Evolutionary conservation across 1,284 basidiomycete genomes (phyloP).

Genomic region (Chalciporus piperatoides): DNA sequence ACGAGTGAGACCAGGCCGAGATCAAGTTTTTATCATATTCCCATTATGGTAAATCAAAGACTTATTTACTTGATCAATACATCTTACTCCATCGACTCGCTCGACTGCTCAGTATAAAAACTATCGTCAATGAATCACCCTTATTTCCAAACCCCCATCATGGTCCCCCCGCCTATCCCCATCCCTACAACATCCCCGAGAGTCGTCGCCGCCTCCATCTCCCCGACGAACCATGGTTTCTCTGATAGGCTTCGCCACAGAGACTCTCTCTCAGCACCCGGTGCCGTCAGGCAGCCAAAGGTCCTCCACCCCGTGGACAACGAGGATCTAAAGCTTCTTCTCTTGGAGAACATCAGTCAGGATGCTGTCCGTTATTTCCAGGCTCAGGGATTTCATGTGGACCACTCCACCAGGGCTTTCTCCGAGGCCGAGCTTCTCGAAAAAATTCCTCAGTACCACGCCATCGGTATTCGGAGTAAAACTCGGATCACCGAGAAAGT

Average conservation of each 20-base stretch:
- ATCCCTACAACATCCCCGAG: conserved; percentile 35
- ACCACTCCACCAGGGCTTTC: conserved; percentile 85
- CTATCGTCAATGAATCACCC: conserved; percentile 11
- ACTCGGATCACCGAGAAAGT: conserved; percentile 93
- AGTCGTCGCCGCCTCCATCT: conserved; percentile 48
- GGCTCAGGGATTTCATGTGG: conserved; percentile 89
- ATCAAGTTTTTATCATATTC: neutral
- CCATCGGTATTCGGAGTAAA: conserved; percentile 95
- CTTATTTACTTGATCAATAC: too few species aligned
- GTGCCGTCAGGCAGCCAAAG: conserved; percentile 51
- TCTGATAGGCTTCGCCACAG: conserved; percentile 45
- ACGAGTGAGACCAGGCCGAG: neutral
- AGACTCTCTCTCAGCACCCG: conserved; percentile 26
- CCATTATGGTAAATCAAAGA: neutral
- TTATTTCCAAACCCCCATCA: conserved; percentile 18
- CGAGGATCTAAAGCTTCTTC: conserved; percentile 70
- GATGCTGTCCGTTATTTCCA: conserved; percentile 84
- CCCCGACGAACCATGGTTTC: conserved; percentile 37
- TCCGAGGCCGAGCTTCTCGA: conserved; percentile 90
- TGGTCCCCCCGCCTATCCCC: conserved; percentile 36
- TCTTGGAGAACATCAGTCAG: conserved; percentile 95
- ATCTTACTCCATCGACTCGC: neutral
- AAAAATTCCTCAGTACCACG: conserved; percentile 88
- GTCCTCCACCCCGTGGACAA: conserved; percentile 77
- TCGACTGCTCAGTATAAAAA: conserved; percentile 13